Evolutionary conservation across 345 rosid species (phyloP), one percentile per base, ranked within the genome.

Genomic region (Carallia pectinifolia): DNA sequence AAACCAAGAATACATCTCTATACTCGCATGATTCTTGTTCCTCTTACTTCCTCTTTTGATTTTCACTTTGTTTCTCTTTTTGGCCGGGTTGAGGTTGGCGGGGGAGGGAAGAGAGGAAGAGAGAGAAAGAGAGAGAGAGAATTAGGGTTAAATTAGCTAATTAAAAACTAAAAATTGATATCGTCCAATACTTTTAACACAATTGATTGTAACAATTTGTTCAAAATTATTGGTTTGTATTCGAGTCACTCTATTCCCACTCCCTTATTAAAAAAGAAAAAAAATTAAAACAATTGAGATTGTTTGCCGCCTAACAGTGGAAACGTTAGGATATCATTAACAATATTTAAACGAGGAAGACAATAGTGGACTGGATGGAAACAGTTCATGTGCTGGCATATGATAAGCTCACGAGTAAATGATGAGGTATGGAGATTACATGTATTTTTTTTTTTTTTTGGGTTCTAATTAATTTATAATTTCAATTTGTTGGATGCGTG

Each of bases 301-400:
- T 37, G 34, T 33, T 72, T 30, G 61, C 59, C 65, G 73, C 71
- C 65, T 27, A 6, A 53, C 38, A 54, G 34, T 65, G 68, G 66
- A 70, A 66, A 30, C 61, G 48, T 59, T 61, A 55, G 18, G 58
- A 59, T 59, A 66, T 53, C 23, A 73, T 48, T 47, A 64, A 56
- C 39, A 47, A 69, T 62, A 31, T 23, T 36, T 40, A 54, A 58
- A 65, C 36, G 39, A 47, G 18, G 74, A 77, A 34, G 74, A 62
- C 54, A 58, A 77, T 38, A 72, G 86, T 80, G 81, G 87, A 85
- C 85, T 8, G 34, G 56, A 53, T 23, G 67, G 72, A 68, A 77
- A 87, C 89, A 83, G 71, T 76, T 69, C 89, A 85, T 80, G 88
- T 85, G 89, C 83, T 65, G 65, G 64, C 85, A 69, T 80, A 83